Evolutionary conservation across 345 rosid species (phyloP).

Genomic region (Citrus sinensis): DNA sequence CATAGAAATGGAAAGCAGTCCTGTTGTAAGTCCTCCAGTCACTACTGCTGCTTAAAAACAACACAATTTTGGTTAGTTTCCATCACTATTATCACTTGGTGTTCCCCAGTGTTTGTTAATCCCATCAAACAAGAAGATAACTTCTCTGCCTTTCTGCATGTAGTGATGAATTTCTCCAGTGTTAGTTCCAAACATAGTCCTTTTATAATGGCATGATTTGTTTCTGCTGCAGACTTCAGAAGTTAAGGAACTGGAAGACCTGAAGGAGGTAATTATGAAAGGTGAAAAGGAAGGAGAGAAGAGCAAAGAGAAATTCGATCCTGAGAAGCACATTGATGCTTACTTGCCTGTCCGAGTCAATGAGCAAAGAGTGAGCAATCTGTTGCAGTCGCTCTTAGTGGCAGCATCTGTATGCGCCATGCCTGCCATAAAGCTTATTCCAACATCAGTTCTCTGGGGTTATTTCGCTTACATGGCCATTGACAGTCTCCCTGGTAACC

Average conservation of each 20-base stretch:
- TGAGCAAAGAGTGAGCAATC: conserved; percentile 81
- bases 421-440: conserved; percentile 72
- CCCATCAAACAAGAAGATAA: background rate
- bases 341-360: conserved; percentile 81
- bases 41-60: background rate
- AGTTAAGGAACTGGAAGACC: conserved; percentile 56
- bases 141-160: background rate
- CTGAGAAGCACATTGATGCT: conserved; percentile 76
- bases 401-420: conserved; percentile 57
- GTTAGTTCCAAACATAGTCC: background rate
- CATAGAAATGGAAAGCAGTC: conserved; percentile 53
- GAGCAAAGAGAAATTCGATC: conserved; percentile 44
- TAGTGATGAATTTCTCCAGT: background rate
- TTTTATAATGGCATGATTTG: background rate
- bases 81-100: background rate
- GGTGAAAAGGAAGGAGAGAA: conserved; percentile 29
- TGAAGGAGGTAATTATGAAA: conserved; percentile 68
- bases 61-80: background rate
- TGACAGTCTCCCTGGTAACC: conserved; percentile 89
- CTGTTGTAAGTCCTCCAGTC: conserved; percentile 41
- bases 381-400: conserved; percentile 69
- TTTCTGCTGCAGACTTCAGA: conserved; percentile 33
- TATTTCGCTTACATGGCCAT: conserved; percentile 91
- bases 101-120: background rate
- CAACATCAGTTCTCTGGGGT: conserved; percentile 85